Percentiles rank a stretch among this genome's conserved stretches.
These are phyloP conservation scores for Thecaphora frezii DNA, from an alignment of 1,284 basidiomycete genomes.

Conservation along the genomic window DNA sequence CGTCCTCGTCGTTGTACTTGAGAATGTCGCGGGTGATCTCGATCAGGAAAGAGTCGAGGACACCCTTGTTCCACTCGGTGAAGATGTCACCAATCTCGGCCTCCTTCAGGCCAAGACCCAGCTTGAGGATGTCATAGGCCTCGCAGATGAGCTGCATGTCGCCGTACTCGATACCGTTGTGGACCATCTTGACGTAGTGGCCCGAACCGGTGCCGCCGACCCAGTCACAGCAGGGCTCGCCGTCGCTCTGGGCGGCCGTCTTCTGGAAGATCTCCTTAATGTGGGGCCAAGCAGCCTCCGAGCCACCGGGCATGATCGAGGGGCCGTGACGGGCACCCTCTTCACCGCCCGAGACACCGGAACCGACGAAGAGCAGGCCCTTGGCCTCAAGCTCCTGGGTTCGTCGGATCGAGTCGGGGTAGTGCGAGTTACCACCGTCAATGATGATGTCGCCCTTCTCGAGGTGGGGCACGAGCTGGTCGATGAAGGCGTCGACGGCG, in stretches of 20 bases:
- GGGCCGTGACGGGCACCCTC: constrained; percentile 97
- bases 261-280: constrained; percentile 99
- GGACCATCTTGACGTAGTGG: constrained; percentile 98
- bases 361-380: constrained; percentile 94
- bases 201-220: constrained; percentile 92
- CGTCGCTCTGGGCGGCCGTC: constrained; percentile 89
- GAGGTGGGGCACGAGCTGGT: constrained; percentile 65
- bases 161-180: constrained; percentile 89
- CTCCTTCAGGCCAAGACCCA: constrained; percentile 76
- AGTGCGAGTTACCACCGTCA: constrained; percentile 99
- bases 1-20: constrained; percentile 83
- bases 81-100: constrained; percentile 59
- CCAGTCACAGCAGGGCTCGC: constrained; percentile 99
- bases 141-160: constrained; percentile 99
- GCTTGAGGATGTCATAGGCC: constrained; percentile 81
- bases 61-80: constrained; percentile 88
- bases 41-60: constrained; percentile 98
- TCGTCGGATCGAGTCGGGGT: constrained; percentile 95
- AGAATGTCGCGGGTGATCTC: constrained; percentile 68
- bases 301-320: constrained; percentile 99
- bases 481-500: constrained; percentile 67
- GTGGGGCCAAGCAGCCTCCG: constrained; percentile 85
- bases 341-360: constrained; percentile 98
- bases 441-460: constrained; percentile 88
- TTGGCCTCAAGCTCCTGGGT: constrained; percentile 88